Evolutionary conservation across 1,139 yeast genomes (phyloP), one percentile per base, ranked within the genome.

Genomic region (Geotrichum carabidarum): DNA sequence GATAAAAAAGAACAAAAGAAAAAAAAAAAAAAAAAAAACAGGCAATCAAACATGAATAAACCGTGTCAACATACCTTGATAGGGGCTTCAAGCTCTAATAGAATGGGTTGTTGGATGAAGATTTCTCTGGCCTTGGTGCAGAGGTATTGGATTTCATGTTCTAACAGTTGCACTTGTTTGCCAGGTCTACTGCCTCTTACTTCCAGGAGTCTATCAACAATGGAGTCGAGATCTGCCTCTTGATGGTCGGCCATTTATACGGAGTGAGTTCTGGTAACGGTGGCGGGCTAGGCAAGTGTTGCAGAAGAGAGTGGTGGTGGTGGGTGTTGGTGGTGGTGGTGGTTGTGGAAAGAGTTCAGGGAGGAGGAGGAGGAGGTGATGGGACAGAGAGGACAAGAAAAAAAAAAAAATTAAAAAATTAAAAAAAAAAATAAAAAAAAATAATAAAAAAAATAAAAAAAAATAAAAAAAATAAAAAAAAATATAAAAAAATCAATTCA

Each of bases 171-270:
- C 50, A 93, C 99, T 71, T 90, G 97, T 72, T 89, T 91, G 49
- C 99, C 99, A 30, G 99, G 99, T 72, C 97, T 84, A 60, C 96
- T 88, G 61, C 99, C 99, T 74, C 99, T 84, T 53, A 93, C 99
- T 73, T 93, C 99, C 65, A 93, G 79, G 68, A 93, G 81, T 78
- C 98, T 84, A 75, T 93, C 98, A 72, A 93, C 94, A 68, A 93
- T 91, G 67, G 96, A 89, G 73, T 93, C 99, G 69, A 93, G 87
- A 71, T 93, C 98, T 56, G 95, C 96, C 73, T 91, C 95, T 71
- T 82, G 91, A 69, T 82, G 81, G 61, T 83, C 88, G 54, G 78
- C 68, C 79, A 76, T 76, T 44, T 22, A 22, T 22, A 22, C n/a
- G 5, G 27, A 35, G 35, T 37, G n/a, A 30, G 17, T 14, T 32